Conservation (phyloP, 1,284 basidiomycete species). For the Ceraceosorus guamensis region DNA sequence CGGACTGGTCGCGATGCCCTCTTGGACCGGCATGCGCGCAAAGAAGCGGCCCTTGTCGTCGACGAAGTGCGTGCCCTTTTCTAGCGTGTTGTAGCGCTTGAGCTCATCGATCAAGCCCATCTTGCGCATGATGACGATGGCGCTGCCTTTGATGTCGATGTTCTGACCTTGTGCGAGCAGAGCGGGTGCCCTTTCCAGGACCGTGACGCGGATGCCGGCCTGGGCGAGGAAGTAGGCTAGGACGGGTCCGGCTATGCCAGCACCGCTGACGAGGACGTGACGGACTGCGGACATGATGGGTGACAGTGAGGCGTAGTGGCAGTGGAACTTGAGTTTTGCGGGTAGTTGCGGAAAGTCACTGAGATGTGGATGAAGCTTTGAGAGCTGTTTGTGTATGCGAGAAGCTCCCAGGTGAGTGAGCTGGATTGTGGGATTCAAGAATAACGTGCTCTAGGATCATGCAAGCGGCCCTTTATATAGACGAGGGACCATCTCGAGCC, state of each 20-base stretch:
- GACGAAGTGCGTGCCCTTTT: slow-evolving; percentile 41
- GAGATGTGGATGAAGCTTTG: too few relatives aligned
- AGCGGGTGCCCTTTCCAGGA: slow-evolving; percentile 41
- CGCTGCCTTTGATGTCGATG: slow-evolving; percentile 42
- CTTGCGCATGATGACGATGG: slow-evolving; percentile 33
- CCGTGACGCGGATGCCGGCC: slow-evolving; percentile 36
- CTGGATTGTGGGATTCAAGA: too few relatives aligned
- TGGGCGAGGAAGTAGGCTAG: slow-evolving; percentile 40
- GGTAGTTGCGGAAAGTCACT: too few relatives aligned
- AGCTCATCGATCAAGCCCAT: slow-evolving; percentile 43
- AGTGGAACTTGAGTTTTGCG: too few relatives aligned
- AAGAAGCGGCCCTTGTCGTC: slow-evolving; percentile 18
- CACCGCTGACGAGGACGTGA: slow-evolving; percentile 48
- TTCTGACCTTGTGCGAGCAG: slow-evolving; percentile 41
- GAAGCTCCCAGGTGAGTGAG: too few relatives aligned
- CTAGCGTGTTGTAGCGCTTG: slow-evolving; percentile 31
- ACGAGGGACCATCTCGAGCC: too few relatives aligned
- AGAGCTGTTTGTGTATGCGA: too few relatives aligned
- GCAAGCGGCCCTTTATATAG: too few relatives aligned
- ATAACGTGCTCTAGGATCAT: too few relatives aligned
- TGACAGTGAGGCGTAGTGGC: too few relatives aligned
- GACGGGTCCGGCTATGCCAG: slow-evolving; percentile 48
- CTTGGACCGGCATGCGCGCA: slow-evolving; percentile 25
- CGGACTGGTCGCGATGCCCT: slow-evolving; percentile 6
- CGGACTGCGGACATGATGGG: too few relatives aligned